phyloP scores from a whole-genome alignment of 1,284 basidiomycete species.

The Rhodotorula sp. region DNA sequence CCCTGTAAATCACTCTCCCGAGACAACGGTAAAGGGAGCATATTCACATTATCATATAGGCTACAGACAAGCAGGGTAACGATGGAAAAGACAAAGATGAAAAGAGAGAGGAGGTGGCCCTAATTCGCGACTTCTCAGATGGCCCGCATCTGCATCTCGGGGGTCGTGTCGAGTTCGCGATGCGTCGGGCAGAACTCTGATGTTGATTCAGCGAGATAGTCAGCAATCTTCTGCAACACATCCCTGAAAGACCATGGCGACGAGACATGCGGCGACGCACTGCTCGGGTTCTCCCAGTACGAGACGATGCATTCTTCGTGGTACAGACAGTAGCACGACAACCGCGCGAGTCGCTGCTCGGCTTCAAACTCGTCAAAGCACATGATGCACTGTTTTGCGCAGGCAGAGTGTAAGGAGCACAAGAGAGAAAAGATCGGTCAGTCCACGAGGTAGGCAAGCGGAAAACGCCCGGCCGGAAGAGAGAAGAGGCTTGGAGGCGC shows the following conservation, averaged over 20 bases:
- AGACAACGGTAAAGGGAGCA: no score
- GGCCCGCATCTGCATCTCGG: slow-evolving; percentile 8
- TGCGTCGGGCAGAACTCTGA: slow-evolving; percentile 15
- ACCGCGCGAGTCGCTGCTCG: slow-evolving; percentile 14
- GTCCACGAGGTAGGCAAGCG: not conserved
- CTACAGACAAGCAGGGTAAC: no score
- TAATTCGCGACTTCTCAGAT: not conserved
- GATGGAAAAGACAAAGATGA: not conserved
- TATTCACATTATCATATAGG: no score
- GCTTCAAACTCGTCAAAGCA: slow-evolving; percentile 25
- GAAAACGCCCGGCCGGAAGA: not conserved
- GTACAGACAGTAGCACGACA: slow-evolving; percentile 29
- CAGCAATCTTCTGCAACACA: no score
- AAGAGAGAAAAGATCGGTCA: not conserved
- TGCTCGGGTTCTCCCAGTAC: slow-evolving; percentile 25
- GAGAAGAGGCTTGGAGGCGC: not conserved
- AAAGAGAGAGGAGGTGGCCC: not conserved
- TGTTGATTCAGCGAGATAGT: no score
- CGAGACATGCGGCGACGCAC: not conserved
- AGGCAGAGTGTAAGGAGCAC: no score
- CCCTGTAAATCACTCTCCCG: no score
- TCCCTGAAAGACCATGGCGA: no score
- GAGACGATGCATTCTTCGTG: slow-evolving; percentile 24
- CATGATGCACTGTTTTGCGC: slow-evolving; percentile 18
- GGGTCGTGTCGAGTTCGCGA: slow-evolving; percentile 7